Percentiles rank a stretch among this genome's conserved stretches.
Conservation (phyloP, 768 basidiomycete genomes). For the Vararia minispora region DNA sequence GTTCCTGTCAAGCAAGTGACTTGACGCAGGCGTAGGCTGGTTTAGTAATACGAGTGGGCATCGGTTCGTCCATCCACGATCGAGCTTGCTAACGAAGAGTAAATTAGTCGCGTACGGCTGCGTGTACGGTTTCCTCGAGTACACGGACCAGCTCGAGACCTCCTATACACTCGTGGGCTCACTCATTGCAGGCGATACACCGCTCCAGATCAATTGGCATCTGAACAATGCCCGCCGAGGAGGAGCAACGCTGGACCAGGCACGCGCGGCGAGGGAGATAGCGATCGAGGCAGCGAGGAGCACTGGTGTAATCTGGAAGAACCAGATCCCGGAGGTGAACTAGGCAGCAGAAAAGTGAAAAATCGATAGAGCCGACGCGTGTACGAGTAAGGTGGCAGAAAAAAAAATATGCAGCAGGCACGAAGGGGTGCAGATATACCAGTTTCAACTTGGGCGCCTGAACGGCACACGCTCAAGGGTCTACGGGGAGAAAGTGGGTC, state of each 20-base stretch:
- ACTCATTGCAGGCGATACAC: conserved; percentile 49
- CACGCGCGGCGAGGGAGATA: conserved; percentile 41
- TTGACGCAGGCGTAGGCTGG: conserved; percentile 29
- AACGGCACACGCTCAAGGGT: too few species aligned
- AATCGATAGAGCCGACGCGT: too few species aligned
- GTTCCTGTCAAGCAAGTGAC: background rate
- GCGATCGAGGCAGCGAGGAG: conserved; percentile 37
- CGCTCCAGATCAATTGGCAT: conserved; percentile 59
- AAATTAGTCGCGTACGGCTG: conserved; percentile 51
- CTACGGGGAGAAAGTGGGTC: too few species aligned
- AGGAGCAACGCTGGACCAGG: conserved; percentile 43
- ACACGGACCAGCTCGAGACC: conserved; percentile 40
- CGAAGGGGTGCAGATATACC: too few species aligned
- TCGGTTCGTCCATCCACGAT: too few species aligned
- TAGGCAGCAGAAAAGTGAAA: too few species aligned
- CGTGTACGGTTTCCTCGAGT: conserved; percentile 36
- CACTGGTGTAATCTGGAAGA: conserved; percentile 41
- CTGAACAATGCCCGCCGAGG: conserved; percentile 41
- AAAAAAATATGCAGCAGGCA: too few species aligned
- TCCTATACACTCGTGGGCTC: conserved; percentile 52
- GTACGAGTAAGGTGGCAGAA: too few species aligned
- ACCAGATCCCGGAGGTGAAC: conserved; percentile 36
- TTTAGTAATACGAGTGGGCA: conserved; percentile 37
- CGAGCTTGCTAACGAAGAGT: too few species aligned
- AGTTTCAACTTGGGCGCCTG: too few species aligned